These are phyloP conservation scores for Salinomyces thailandicus DNA, from an alignment of 2,329 filamentous ascomycete genomes.

Conservation along the genomic window DNA sequence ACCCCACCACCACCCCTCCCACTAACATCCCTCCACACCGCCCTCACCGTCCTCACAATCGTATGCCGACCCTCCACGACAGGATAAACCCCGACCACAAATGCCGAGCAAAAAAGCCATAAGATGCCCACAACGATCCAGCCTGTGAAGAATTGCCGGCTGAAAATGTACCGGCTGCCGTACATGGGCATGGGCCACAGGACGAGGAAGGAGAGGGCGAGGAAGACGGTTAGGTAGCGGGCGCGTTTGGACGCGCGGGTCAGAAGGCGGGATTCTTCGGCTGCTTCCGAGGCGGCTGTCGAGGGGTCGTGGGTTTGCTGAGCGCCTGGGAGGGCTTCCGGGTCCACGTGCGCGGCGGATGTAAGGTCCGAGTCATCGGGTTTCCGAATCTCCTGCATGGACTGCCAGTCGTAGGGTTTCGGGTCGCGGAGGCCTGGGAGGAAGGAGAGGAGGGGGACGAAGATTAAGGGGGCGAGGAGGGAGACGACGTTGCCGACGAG, in stretches of 20 bases:
- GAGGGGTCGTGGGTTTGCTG: slow-evolving; percentile 20
- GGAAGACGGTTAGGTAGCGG: slow-evolving; percentile 46
- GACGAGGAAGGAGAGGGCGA: slow-evolving; percentile 63
- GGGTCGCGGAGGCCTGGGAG: slow-evolving; percentile 49
- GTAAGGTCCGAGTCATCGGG: slow-evolving; percentile 69
- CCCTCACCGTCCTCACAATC: slow-evolving; percentile 49
- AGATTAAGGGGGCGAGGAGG: slow-evolving; percentile 62
- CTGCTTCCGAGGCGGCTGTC: slow-evolving; percentile 27
- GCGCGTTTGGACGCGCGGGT: slow-evolving; percentile 41
- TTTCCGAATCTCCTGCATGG: slow-evolving; percentile 68
- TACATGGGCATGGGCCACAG: slow-evolving; percentile 94
- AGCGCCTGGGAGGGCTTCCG: slow-evolving; percentile 52
- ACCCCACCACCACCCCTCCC: too few relatives aligned
- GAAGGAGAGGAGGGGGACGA: slow-evolving; percentile 66
- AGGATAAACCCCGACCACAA: slow-evolving; percentile 71
- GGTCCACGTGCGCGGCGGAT: slow-evolving; percentile 51
- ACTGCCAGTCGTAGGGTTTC: slow-evolving; percentile 68
- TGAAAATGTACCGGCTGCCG: slow-evolving; percentile 69
- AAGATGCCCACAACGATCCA: slow-evolving; percentile 56
- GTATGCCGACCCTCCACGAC: slow-evolving; percentile 67
- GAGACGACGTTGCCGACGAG: slow-evolving; percentile 77
- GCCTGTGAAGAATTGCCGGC: slow-evolving; percentile 58
- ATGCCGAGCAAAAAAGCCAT: slow-evolving; percentile 64
- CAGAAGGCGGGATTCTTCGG: slow-evolving; percentile 34
- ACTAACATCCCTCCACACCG: slow-evolving; percentile 51